A percentile compares a stretch with the other conserved stretches of the same genome.
phyloP scores from a whole-genome alignment of 495 filamentous ascomycete genomes.

The Ascodesmis nigricans region DNA sequence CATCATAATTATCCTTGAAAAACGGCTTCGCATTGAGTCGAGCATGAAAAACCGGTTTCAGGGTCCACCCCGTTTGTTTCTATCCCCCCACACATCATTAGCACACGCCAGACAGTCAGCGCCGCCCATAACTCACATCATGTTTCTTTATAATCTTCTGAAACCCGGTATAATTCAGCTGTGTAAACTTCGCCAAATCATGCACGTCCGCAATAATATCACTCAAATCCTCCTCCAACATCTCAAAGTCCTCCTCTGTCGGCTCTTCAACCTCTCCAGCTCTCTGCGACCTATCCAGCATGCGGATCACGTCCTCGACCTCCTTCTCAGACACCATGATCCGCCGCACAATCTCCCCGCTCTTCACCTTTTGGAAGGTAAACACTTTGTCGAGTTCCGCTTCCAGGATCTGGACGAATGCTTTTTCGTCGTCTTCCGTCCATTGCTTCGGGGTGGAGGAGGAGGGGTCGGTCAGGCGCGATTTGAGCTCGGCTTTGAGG shows the following conservation, averaged over 20 bases:
- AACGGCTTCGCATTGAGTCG: slow-evolving; percentile 89
- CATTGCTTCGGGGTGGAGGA: slow-evolving; percentile 45
- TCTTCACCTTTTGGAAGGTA: slow-evolving; percentile 87
- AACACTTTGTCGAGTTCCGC: slow-evolving; percentile 89
- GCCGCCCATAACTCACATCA: slow-evolving; percentile 38
- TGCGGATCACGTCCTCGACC: slow-evolving; percentile 63
- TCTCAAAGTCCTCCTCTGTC: slow-evolving; percentile 78
- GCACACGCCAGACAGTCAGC: slow-evolving; percentile 3
- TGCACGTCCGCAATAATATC: slow-evolving; percentile 98
- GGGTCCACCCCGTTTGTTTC: slow-evolving; percentile 88
- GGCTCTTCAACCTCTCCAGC: slow-evolving; percentile 7
- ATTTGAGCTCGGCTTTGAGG: slow-evolving; percentile 66
- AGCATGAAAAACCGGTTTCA: slow-evolving; percentile 83
- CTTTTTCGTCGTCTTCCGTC: slow-evolving; percentile 79
- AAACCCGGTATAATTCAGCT: slow-evolving; percentile 96
- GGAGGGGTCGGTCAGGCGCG: slow-evolving; percentile 26
- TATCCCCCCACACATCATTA: slow-evolving; percentile 24
- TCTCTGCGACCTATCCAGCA: slow-evolving; percentile 32
- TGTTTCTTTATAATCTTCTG: slow-evolving; percentile 99
- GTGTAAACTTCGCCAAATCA: slow-evolving; percentile 93
- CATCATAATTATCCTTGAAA: slow-evolving; percentile 96
- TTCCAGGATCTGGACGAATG: slow-evolving; percentile 71
- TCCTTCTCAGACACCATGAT: slow-evolving; percentile 73
- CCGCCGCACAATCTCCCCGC: slow-evolving; percentile 73
- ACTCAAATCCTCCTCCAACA: slow-evolving; percentile 83